phyloP scores from a whole-genome alignment of 2,329 filamentous ascomycete genomes.

The Talaromyces sp. region DNA sequence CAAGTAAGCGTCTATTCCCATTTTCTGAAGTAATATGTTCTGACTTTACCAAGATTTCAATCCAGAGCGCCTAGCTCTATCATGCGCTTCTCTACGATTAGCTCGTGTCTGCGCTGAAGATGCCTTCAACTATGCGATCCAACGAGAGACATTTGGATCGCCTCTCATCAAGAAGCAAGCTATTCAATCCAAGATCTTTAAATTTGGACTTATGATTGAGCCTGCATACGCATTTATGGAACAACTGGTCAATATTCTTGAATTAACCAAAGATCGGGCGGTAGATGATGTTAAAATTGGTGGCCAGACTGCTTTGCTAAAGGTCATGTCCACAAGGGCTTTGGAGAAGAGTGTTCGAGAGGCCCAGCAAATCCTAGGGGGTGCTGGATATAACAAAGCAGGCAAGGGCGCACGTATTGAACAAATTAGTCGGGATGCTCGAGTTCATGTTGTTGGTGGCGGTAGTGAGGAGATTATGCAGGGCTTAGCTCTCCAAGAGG shows the following conservation, averaged over 20 bases:
- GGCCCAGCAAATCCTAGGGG: conserved; percentile 59
- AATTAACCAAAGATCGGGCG: conserved; percentile 45
- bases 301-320: conserved; percentile 56
- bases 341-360: conserved; percentile 58
- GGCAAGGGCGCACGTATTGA: conserved; percentile 56
- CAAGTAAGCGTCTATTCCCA: conserved; percentile 46
- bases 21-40: neutral
- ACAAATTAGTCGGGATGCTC: conserved; percentile 56
- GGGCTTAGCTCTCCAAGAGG: conserved; percentile 36
- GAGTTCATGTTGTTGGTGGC: conserved; percentile 49
- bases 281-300: conserved; percentile 49
- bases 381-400: conserved; percentile 54
- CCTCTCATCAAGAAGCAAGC: conserved; percentile 61
- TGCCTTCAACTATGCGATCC: conserved; percentile 65
- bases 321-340: conserved; percentile 56
- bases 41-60: conserved; percentile 62
- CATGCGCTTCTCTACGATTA: conserved; percentile 64
- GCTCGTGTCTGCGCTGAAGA: conserved; percentile 62
- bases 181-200: conserved; percentile 63
- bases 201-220: conserved; percentile 62
- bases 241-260: conserved; percentile 60
- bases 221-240: conserved; percentile 65
- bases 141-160: conserved; percentile 65
- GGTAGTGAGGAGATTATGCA: conserved; percentile 46
- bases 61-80: conserved; percentile 70